Percentiles rank a stretch among this genome's conserved stretches.
These are phyloP conservation scores for Annulohypoxylon stygium DNA, from an alignment of 495 filamentous ascomycete species.

Conservation along the genomic window DNA sequence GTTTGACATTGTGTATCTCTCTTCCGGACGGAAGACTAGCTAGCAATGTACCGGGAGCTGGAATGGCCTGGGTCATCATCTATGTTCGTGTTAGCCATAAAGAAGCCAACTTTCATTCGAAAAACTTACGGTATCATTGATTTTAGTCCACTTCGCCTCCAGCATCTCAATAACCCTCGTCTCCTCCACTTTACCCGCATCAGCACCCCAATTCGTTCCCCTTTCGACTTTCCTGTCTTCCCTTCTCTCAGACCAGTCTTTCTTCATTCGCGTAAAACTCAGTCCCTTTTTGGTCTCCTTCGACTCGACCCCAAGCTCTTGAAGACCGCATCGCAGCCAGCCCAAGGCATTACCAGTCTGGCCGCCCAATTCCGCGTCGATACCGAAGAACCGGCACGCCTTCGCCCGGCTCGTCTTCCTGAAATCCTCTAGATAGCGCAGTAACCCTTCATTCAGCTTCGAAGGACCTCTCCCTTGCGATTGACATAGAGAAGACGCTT, in stretches of 20 bases:
- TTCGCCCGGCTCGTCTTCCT: conserved; percentile 79
- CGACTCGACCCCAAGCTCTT: conserved; percentile 72
- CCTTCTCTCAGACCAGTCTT: conserved; percentile 75
- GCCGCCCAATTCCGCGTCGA: conserved; percentile 86
- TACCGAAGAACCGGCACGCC: conserved; percentile 88
- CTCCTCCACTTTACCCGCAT: conserved; percentile 88
- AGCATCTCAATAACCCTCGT: conserved; percentile 86
- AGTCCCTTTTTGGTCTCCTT: conserved; percentile 61
- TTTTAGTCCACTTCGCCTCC: conserved; percentile 88
- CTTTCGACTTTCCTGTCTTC: conserved; percentile 78
- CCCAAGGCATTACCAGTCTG: conserved; percentile 85
- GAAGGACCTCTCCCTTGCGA: conserved; percentile 47
- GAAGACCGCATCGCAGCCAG: conserved; percentile 81
- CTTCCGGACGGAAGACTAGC: conserved; percentile 86
- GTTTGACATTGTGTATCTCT: conserved; percentile 79
- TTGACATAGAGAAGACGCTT: conserved; percentile 68
- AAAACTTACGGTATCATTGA: conserved; percentile 87
- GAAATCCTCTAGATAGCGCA: conserved; percentile 80
- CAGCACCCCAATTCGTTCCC: conserved; percentile 79
- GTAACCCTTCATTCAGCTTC: conserved; percentile 72
- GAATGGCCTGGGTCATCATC: conserved; percentile 85
- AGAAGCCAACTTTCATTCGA: not conserved
- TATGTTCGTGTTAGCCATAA: conserved; percentile 49
- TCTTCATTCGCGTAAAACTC: conserved; percentile 76
- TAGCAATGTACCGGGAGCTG: conserved; percentile 74